Conservation (phyloP, 768 basidiomycete genomes). For the Hygrophorus russula region DNA sequence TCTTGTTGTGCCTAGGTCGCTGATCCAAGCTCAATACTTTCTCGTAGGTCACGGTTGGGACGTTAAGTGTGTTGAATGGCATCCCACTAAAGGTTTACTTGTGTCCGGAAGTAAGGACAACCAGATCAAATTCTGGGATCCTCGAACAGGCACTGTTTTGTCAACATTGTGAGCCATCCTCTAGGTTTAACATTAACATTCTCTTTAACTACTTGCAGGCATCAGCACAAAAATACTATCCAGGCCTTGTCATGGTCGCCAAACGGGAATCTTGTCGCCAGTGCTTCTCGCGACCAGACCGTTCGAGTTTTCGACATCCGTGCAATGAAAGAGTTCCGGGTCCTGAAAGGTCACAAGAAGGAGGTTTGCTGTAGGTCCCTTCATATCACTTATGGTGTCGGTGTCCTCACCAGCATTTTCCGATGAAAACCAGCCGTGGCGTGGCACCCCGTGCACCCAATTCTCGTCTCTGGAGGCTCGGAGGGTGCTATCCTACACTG, state of each 20-base stretch:
- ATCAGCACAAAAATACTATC: conserved; percentile 95
- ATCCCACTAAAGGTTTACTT: conserved; percentile 90
- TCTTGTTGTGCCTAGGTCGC: background rate
- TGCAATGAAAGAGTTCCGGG: conserved; percentile 90
- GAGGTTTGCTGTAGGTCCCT: conserved; percentile 84
- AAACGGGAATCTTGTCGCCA: conserved; percentile 88
- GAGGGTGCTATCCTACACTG: conserved; percentile 93
- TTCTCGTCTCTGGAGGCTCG: conserved; percentile 89
- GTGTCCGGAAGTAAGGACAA: conserved; percentile 97
- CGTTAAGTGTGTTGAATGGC: conserved; percentile 98
- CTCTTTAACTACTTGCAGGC: conserved; percentile 31
- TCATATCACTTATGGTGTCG: background rate
- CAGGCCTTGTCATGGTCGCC: conserved; percentile 92
- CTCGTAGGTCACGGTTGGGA: conserved; percentile 93
- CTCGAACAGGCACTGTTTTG: conserved; percentile 80
- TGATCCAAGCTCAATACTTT: background rate
- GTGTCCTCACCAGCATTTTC: background rate
- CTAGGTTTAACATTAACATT: background rate
- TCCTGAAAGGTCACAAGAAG: conserved; percentile 94
- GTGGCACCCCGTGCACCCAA: conserved; percentile 92
- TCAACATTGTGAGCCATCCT: conserved; percentile 66
- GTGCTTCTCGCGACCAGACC: conserved; percentile 90
- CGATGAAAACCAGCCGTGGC: conserved; percentile 52
- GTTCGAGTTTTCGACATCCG: conserved; percentile 96
- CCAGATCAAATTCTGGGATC: conserved; percentile 99